Percentiles rank a stretch among this genome's conserved stretches.
These are phyloP conservation scores for Apiotrichum veenhuisii DNA, from an alignment of 1,284 basidiomycete species.

Conservation along the genomic window DNA sequence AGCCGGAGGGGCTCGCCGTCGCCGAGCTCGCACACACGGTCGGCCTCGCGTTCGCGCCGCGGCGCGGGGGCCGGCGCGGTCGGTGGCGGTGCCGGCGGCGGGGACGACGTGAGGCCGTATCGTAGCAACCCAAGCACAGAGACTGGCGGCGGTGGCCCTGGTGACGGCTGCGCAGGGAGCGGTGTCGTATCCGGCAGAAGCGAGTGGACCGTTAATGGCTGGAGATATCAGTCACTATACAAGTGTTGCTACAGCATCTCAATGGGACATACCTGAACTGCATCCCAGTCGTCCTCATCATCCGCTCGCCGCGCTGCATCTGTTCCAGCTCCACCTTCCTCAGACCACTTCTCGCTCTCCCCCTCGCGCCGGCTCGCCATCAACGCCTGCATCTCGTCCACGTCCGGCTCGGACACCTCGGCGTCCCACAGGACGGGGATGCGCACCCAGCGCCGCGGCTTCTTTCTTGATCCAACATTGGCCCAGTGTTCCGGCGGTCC, in stretches of 20 bases:
- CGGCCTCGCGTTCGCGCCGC: constrained; percentile 2
- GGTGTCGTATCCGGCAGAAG: background rate
- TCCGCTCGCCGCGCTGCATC: constrained; percentile 8
- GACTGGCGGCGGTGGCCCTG: background rate
- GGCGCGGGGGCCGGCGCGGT: background rate
- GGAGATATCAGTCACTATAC: background rate
- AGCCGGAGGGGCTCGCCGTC: constrained; percentile 31
- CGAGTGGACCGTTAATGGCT: constrained; percentile 16
- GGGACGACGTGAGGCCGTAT: background rate
- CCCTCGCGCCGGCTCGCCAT: background rate
- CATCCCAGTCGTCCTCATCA: background rate
- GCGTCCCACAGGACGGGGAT: constrained; percentile 28
- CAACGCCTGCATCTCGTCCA: background rate
- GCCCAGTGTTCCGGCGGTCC: constrained; percentile 3
- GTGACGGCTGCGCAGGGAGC: background rate
- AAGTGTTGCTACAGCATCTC: background rate
- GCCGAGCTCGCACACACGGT: background rate
- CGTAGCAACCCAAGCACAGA: background rate
- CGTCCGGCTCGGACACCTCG: background rate
- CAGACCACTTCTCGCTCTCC: background rate
- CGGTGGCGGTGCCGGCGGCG: background rate
- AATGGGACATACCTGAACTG: background rate
- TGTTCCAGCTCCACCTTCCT: too few relatives aligned
- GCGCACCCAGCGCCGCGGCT: constrained; percentile 22
- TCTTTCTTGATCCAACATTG: constrained; percentile 1